Conservation (phyloP, 139 green algal species). For the Ettlia oleoabundans region DNA sequence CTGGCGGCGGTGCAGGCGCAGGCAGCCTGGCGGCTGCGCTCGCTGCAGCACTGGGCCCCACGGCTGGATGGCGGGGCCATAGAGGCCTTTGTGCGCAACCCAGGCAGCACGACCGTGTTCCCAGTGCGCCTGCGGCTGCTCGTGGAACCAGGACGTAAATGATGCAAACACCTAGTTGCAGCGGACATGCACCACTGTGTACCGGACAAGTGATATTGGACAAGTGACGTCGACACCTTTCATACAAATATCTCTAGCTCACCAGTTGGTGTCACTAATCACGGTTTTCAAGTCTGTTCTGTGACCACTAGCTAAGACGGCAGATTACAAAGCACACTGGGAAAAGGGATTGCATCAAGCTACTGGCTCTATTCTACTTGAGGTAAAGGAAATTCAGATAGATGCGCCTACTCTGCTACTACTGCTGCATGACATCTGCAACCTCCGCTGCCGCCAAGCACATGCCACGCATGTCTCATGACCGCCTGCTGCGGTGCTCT, state of each 20-base stretch:
- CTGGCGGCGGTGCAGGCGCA: conserved; percentile 1
- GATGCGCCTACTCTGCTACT: too few relatives aligned
- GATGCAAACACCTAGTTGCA: neutral
- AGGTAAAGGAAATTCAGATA: too few relatives aligned
- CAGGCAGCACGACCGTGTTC: conserved; percentile 3
- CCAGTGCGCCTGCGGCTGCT: conserved; percentile 27
- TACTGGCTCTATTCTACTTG: too few relatives aligned
- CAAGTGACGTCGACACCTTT: too few relatives aligned
- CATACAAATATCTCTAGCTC: too few relatives aligned
- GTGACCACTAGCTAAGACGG: too few relatives aligned
- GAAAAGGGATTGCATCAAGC: too few relatives aligned
- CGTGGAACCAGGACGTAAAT: neutral
- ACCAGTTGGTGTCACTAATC: too few relatives aligned
- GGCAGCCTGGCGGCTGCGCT: conserved; percentile 15
- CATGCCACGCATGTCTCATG: neutral
- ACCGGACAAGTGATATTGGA: too few relatives aligned
- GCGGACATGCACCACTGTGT: neutral
- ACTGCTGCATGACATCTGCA: too few relatives aligned
- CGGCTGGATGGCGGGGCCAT: neutral
- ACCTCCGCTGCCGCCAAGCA: neutral
- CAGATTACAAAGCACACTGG: too few relatives aligned
- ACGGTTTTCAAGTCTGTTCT: too few relatives aligned
- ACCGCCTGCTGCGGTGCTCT: neutral
- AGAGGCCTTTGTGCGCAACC: conserved; percentile 17
- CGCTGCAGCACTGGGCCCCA: conserved; percentile 25